Evolutionary conservation across 306 rosid species (phyloP).

Genomic region (Vigna unguiculata): DNA sequence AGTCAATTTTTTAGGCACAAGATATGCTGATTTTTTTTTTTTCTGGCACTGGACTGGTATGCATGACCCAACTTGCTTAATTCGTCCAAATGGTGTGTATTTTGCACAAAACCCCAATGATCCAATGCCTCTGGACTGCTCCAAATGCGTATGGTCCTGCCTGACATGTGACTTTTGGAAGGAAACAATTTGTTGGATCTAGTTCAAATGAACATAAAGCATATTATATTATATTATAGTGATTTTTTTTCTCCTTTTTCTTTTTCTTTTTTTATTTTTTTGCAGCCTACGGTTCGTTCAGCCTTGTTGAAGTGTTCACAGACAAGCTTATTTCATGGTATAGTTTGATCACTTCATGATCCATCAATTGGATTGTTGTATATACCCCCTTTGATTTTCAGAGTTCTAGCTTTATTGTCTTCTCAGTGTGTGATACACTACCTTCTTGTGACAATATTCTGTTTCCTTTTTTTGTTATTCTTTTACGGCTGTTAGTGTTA

Average conservation of each 20-base stretch:
- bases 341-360: constrained; percentile 41
- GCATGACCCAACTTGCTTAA: background rate
- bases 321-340: constrained; percentile 93
- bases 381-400: background rate
- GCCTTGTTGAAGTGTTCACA: constrained; percentile 78
- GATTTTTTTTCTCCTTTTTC: constrained; percentile 27
- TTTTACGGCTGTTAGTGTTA: constrained; percentile 21
- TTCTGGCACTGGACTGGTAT: background rate
- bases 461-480: background rate
- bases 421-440: background rate
- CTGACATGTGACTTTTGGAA: background rate
- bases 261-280: constrained; percentile 26
- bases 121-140: background rate
- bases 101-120: background rate
- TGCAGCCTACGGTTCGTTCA: constrained; percentile 95
- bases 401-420: background rate
- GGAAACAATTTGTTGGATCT: background rate
- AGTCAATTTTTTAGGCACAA: background rate
- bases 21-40: background rate
- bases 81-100: background rate
- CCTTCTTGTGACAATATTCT: constrained; percentile 18
- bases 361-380: constrained; percentile 34
- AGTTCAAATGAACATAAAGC: constrained; percentile 4
- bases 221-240: constrained; percentile 25
- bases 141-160: background rate